Percentiles rank a stretch among this genome's conserved stretches.
Conservation (phyloP, 257 asterid species). For the Solanum arcanum region DNA sequence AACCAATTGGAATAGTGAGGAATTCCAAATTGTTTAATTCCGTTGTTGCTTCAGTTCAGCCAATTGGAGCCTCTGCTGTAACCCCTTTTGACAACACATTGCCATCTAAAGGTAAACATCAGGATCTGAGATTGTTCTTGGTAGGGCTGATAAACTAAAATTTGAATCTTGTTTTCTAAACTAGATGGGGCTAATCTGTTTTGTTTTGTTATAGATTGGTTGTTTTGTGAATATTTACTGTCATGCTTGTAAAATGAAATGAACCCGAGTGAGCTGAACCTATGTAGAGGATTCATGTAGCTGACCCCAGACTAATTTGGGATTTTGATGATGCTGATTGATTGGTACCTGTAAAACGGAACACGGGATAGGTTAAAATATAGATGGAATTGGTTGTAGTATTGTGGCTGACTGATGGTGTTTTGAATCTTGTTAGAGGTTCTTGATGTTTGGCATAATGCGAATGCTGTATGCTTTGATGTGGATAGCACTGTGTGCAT, state of each 20-base stretch:
- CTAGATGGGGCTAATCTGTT: not conserved
- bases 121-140: not conserved
- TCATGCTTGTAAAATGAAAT: not conserved
- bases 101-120: slow-evolving; percentile 55
- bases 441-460: slow-evolving; percentile 60
- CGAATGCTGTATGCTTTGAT: slow-evolving; percentile 85
- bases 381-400: not conserved
- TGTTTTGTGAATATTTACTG: not conserved
- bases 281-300: not conserved
- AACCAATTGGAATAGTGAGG: slow-evolving; percentile 19
- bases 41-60: slow-evolving; percentile 50
- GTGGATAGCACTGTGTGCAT: slow-evolving; percentile 95
- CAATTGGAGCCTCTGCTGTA: slow-evolving; percentile 27
- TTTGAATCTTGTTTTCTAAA: not conserved
- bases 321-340: not conserved
- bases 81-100: slow-evolving; percentile 48
- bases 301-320: not conserved
- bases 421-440: slow-evolving; percentile 44
- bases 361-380: not conserved
- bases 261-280: not conserved
- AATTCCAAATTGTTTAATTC: slow-evolving; percentile 28
- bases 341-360: not conserved
- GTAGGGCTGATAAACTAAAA: not conserved
- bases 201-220: not conserved
- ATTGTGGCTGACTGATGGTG: slow-evolving; percentile 10